Base-by-base conservation (phyloP, 805 yeast species). In the Kodamaea jinghongensis region DNA sequence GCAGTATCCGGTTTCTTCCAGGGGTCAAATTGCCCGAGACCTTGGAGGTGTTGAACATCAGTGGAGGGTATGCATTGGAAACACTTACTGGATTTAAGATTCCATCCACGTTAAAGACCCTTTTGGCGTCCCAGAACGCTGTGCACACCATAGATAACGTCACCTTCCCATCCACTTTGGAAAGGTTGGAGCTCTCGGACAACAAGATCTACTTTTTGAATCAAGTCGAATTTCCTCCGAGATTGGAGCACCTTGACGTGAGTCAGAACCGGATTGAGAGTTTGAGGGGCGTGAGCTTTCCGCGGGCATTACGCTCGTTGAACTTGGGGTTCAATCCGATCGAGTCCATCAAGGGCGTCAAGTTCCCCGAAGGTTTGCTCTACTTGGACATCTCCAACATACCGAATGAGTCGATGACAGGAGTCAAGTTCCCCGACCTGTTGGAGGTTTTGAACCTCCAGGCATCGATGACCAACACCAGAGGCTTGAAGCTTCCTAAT, bases 351-450 rank as follows among this genome's bases (percentile, higher is more conserved):
- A 63, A 66, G 43, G 71, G 72, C 7, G 63, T 55, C 13, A 61
- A 59, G 38, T 67, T 69, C 32, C 74, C 74, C 4, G 73, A 68
- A 10, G 40, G 46, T 16, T 45, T 70, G 26, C 52, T 52, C 31
- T 57, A 58, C 44, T 53, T 70, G 46, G 75, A 70, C 43, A 43
- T 66, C 8, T 66, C 73, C 5, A 65, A 66, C 39, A 60, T 69
- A 6, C 74, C 75, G 3, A 70, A 68, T 45, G 75, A 70, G 45
- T 60, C 70, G 7, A 69, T 70, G 75, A 63, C 73, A 0, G 72
- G 74, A 1, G 59, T 70, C n/a, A 69, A 65, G 42, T 67, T 70
- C 37, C 75, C 75, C 1, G 75, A 70, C 38, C 56, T 50, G 53
- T 48, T 63, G 22, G 49, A 50, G 15, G 55, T 54, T 2, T 57